Base-by-base conservation (phyloP, 805 yeast genomes). In the Cyberlindnera maritima region DNA sequence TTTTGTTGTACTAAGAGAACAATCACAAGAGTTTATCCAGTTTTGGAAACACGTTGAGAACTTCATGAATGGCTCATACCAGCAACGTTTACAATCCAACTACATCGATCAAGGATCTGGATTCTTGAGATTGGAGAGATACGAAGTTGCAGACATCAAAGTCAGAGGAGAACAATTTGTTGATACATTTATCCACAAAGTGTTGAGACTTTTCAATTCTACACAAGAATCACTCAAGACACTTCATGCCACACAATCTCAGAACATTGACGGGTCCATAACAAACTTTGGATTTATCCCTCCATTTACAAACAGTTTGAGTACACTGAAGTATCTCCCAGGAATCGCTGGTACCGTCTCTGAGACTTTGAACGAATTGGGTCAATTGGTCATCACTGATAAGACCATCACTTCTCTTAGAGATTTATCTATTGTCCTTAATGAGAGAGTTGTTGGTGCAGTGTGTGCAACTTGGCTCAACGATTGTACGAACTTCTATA, bases 291-390 rank as follows among this genome's bases (percentile, higher is more conserved):
- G 83, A 1, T 82, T 81, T 56, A 59, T 83, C 19, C 91, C 92
- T 3, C 83, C 84, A 1, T 70, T 71, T 44, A 71, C 89, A 1
- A 86, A 84, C 57, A 76, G 85, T 9, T 66, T 86, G 20, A 73
- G 87, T 39, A 71, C 85, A 2, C 61, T 81, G 31, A 71, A 76
- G 52, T 81, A 77, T 55, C 60, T 79, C 33, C 73, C 81, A 1
- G 63, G 65, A 23, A 65, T 83, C 14, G 68, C 76, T 21, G 69
- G 68, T 3, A 67, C 71, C 2, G 62, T 83, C 10, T 62, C 70
- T 26, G 61, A 66, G 23, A 64, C 70, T 23, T 64, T 74, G 36
- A 69, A 70, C 36, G 74, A 71, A 41, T 54, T 80, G 28, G 75
- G 76, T 0, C 70, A 71, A 52, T 61, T 79, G 10, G 60, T 65